Percentiles rank a stretch among this genome's conserved stretches.
phyloP scores from a whole-genome alignment of 768 basidiomycete species.

The Podaxis carcinomalis region DNA sequence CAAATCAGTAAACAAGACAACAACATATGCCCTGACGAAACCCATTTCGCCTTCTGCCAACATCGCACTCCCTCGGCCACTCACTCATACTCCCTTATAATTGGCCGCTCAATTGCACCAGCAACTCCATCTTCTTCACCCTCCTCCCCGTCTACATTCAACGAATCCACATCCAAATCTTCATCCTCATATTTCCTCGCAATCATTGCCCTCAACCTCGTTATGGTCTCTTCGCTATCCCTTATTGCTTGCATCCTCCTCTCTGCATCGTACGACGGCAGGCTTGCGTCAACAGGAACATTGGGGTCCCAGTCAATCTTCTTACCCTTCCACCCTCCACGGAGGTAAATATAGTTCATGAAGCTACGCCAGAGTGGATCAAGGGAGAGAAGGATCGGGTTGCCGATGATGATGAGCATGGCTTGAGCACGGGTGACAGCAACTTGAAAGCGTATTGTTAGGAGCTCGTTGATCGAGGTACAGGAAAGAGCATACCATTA shows the following conservation, averaged over 20 bases:
- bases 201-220: conserved; percentile 28
- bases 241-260: conserved; percentile 22
- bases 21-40: neutral
- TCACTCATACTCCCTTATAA: conserved; percentile 29
- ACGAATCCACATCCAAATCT: conserved; percentile 21
- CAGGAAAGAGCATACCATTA: conserved; percentile 38
- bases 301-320: conserved; percentile 28
- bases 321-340: conserved; percentile 51
- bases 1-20: neutral
- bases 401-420: conserved; percentile 58
- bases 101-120: conserved; percentile 24
- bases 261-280: conserved; percentile 28
- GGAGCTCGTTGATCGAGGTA: neutral
- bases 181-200: conserved; percentile 24
- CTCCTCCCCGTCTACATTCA: conserved; percentile 18
- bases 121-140: conserved; percentile 24
- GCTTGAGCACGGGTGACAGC: conserved; percentile 65
- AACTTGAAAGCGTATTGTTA: conserved; percentile 31
- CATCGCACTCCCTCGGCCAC: neutral
- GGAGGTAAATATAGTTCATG: conserved; percentile 48
- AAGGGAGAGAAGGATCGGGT: conserved; percentile 51
- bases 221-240: conserved; percentile 35
- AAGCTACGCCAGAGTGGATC: conserved; percentile 60
- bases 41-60: neutral
- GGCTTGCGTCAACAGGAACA: conserved; percentile 25